These are phyloP conservation scores for Albatrellus ellisii DNA, from an alignment of 768 basidiomycete species.

Conservation along the genomic window DNA sequence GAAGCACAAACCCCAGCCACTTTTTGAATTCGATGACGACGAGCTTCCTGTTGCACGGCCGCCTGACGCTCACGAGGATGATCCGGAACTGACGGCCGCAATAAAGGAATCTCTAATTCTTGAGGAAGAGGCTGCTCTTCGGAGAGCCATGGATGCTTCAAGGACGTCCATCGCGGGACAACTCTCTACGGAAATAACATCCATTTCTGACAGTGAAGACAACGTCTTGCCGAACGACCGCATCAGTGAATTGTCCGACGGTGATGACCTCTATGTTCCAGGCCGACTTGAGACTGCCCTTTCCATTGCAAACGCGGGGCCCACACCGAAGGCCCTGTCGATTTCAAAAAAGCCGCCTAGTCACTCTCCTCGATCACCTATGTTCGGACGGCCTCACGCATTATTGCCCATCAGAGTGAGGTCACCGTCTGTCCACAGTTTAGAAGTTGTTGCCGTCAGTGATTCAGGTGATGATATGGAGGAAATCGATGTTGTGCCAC, in stretches of 20 bases:
- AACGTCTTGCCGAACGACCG: slow-evolving; percentile 2
- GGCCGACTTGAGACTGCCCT: slow-evolving; percentile 53
- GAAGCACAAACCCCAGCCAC: slow-evolving; percentile 25
- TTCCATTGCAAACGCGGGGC: slow-evolving; percentile 49
- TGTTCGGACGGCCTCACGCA: slow-evolving; percentile 29
- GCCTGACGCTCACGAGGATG: slow-evolving; percentile 27
- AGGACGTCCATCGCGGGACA: slow-evolving; percentile 2
- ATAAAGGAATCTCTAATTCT: slow-evolving; percentile 47
- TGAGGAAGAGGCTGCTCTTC: slow-evolving; percentile 19
- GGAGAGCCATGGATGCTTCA: slow-evolving; percentile 20
- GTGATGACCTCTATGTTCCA: slow-evolving; percentile 37
- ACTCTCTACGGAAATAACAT: slow-evolving; percentile 7
- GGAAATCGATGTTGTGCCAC: slow-evolving; percentile 9
- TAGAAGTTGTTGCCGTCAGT: neutral
- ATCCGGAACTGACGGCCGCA: slow-evolving; percentile 44
- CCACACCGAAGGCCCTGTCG: slow-evolving; percentile 17
- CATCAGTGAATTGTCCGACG: slow-evolving; percentile 16
- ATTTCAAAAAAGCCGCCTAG: slow-evolving; percentile 2
- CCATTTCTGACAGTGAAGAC: neutral
- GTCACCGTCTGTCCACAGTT: neutral
- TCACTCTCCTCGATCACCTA: slow-evolving; percentile 12
- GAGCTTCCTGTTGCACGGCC: slow-evolving; percentile 21
- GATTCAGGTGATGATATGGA: slow-evolving; percentile 11
- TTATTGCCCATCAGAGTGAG: slow-evolving; percentile 5
- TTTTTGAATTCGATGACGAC: slow-evolving; percentile 44